These are phyloP conservation scores for Camelina neglecta DNA, from an alignment of 345 rosid genomes.

Conservation along the genomic window DNA sequence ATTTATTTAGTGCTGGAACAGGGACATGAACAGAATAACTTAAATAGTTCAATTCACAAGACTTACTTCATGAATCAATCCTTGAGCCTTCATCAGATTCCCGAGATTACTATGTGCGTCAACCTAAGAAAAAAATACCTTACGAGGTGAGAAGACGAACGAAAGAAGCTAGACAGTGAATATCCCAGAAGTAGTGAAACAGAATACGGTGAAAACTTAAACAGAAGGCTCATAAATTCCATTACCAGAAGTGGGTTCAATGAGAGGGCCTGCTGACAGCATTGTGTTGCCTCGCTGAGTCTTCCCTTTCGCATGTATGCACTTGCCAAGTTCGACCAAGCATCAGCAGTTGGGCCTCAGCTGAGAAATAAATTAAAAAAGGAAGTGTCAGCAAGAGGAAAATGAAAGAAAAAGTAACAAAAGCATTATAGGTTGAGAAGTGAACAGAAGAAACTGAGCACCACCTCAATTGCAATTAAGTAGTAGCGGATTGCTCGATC, in stretches of 20 bases:
- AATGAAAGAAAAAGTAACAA: conserved; percentile 18
- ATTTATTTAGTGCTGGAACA: conserved; percentile 25
- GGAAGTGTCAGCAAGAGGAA: conserved; percentile 10
- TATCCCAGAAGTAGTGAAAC: background rate
- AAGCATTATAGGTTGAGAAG: background rate
- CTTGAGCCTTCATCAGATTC: conserved; percentile 94
- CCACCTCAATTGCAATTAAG: conserved; percentile 95
- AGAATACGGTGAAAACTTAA: background rate
- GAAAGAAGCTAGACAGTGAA: conserved; percentile 4
- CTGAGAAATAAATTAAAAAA: conserved; percentile 49
- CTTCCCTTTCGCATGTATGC: conserved; percentile 98
- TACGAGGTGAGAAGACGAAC: conserved; percentile 17
- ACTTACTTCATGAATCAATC: conserved; percentile 94
- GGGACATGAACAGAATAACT: conserved; percentile 1
- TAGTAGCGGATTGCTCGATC: conserved; percentile 93
- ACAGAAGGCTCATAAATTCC: conserved; percentile 5
- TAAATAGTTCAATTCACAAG: conserved; percentile 4
- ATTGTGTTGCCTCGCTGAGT: conserved; percentile 90
- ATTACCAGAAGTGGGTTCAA: conserved; percentile 90
- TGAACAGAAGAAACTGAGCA: conserved; percentile 18
- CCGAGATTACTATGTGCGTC: conserved; percentile 97
- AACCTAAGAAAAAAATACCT: conserved; percentile 59
- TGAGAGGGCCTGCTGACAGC: conserved; percentile 93
- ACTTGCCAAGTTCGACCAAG: conserved; percentile 98
- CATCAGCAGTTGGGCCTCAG: conserved; percentile 95